Evolutionary conservation across 495 filamentous ascomycete species (phyloP).

Genomic region (Talaromyces thailandensis): DNA sequence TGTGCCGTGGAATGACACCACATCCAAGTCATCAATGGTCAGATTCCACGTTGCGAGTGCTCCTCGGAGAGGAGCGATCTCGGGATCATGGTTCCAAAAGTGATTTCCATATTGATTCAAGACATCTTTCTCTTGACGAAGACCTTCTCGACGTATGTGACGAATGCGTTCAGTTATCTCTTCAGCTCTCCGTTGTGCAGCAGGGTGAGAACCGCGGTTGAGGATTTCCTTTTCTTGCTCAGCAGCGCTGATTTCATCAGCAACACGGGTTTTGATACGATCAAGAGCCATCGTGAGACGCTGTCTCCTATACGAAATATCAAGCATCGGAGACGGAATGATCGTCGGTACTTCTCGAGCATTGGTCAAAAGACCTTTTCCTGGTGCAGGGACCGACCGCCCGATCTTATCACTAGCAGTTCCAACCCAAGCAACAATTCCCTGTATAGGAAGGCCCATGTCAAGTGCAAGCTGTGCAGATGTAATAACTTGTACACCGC

Average conservation of each 20-base stretch:
- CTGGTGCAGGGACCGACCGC: slow-evolving; percentile 18
- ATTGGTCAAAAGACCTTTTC: slow-evolving; percentile 12
- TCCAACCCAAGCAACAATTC: slow-evolving; percentile 8
- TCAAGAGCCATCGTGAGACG: slow-evolving; percentile 4
- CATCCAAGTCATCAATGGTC: slow-evolving; percentile 14
- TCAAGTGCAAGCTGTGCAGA: slow-evolving; percentile 13
- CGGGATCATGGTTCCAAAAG: slow-evolving; percentile 6
- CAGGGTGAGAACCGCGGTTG: too few relatives aligned
- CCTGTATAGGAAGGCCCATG: slow-evolving; percentile 15
- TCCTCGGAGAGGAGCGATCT: slow-evolving; percentile 13
- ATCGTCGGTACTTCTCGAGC: slow-evolving; percentile 6
- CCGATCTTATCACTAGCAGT: slow-evolving; percentile 14
- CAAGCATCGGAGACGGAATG: slow-evolving; percentile 8
- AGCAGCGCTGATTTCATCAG: not conserved
- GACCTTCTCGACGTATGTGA: too few relatives aligned
- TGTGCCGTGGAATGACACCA: slow-evolving; percentile 17
- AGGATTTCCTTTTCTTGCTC: not conserved
- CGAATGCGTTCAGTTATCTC: too few relatives aligned
- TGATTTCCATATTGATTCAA: slow-evolving; percentile 9
- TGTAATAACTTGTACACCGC: slow-evolving; percentile 15
- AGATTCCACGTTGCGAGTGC: slow-evolving; percentile 14
- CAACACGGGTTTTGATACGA: not conserved
- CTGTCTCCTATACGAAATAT: not conserved
- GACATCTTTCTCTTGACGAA: too few relatives aligned
- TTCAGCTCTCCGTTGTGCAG: too few relatives aligned